Evolutionary conservation across 148 eudicot species (phyloP).

Genomic region (Simmondsia chinensis): DNA sequence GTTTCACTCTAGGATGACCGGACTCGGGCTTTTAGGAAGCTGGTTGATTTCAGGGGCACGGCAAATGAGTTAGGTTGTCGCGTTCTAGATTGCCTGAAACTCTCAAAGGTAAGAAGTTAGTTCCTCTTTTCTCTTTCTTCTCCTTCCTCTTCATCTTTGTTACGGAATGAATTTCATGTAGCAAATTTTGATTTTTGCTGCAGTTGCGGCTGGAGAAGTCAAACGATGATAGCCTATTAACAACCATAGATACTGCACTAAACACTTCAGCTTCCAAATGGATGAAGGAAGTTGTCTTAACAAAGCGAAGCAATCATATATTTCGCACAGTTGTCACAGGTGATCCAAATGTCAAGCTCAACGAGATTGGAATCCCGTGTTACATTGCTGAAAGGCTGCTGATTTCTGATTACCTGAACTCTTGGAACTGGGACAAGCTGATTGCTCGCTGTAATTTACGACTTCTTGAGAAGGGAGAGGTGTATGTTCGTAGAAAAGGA

Average conservation of each 20-base stretch:
- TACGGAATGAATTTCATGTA: constrained; percentile 21
- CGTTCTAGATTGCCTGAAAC: constrained; percentile 68
- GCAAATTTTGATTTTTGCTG: constrained; percentile 12
- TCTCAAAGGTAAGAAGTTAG: constrained; percentile 57
- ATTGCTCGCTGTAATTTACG: constrained; percentile 34
- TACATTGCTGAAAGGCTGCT: constrained; percentile 66
- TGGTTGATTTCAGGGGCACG: constrained; percentile 68
- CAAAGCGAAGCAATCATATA: constrained; percentile 67
- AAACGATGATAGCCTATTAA: constrained; percentile 12
- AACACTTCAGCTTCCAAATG: constrained; percentile 58
- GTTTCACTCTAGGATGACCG: constrained; percentile 57
- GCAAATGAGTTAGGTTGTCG: constrained; percentile 74
- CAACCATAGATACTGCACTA: constrained; percentile 26
- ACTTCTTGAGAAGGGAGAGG: constrained; percentile 50
- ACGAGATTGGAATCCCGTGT: constrained; percentile 74
- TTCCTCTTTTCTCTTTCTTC: constrained; percentile 5
- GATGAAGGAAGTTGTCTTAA: constrained; percentile 76
- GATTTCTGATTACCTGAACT: constrained; percentile 53
- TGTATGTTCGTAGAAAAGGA: constrained; percentile 53
- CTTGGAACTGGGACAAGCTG: constrained; percentile 61
- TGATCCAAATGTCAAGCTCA: constrained; percentile 59
- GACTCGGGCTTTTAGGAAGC: constrained; percentile 62
- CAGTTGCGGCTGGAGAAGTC: constrained; percentile 76
- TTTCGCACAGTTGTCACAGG: constrained; percentile 89
- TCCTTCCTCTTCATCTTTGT: constrained; percentile 16